Evolutionary conservation across 148 eudicot genomes (phyloP).

Genomic region (Spergularia bocconei): DNA sequence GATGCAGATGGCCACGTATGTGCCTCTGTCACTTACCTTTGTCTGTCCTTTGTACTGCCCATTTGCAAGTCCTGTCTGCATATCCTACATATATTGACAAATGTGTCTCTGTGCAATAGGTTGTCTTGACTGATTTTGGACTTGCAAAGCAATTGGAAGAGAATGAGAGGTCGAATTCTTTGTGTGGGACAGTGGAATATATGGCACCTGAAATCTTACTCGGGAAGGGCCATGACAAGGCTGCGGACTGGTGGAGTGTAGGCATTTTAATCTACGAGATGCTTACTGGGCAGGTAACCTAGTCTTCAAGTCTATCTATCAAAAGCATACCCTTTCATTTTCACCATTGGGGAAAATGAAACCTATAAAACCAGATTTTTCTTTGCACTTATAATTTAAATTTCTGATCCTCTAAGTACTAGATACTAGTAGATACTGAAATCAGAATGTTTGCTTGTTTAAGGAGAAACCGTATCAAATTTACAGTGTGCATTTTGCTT

Average conservation of each 20-base stretch:
- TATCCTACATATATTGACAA: conserved; percentile 3
- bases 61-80: background rate
- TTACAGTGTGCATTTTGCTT: conserved; percentile 21
- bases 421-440: no score
- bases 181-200: conserved; percentile 88
- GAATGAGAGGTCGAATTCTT: conserved; percentile 67
- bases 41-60: background rate
- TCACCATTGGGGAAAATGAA: background rate
- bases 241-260: conserved; percentile 98
- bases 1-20: conserved; percentile 94
- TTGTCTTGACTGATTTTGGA: conserved; percentile 83
- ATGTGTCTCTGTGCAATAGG: conserved; percentile 37
- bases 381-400: no score
- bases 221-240: conserved; percentile 89
- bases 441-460: background rate
- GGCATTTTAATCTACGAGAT: conserved; percentile 82
- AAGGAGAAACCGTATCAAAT: background rate
- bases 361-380: no score
- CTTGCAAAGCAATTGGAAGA: conserved; percentile 77
- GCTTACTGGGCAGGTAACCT: conserved; percentile 81
- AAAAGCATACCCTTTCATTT: background rate
- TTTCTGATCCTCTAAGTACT: no score
- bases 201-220: conserved; percentile 90
- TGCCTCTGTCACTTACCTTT: conserved; percentile 20
- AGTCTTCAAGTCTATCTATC: background rate